A percentile compares a stretch with the other conserved stretches of the same genome.
Evolutionary conservation across 306 rosid species (phyloP).

Genomic region (Glycyrrhiza uralensis): DNA sequence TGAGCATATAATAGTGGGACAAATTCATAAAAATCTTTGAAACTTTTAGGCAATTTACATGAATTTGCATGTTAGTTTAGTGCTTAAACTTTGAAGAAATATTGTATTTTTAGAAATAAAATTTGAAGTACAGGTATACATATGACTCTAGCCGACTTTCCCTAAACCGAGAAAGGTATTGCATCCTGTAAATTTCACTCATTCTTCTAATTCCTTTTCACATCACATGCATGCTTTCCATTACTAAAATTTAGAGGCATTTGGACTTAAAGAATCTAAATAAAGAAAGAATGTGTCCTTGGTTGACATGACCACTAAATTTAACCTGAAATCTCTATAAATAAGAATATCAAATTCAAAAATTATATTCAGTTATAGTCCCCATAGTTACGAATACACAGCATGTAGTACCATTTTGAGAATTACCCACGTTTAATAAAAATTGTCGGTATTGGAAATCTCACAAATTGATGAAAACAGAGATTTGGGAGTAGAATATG

Average conservation of each 20-base stretch:
- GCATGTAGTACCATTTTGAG: no score
- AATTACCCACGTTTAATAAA: no score
- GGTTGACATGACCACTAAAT: background rate
- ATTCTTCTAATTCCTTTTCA: constrained; percentile 21
- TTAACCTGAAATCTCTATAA: background rate
- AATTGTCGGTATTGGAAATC: no score
- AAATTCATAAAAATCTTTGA: background rate
- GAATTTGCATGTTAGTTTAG: constrained; percentile 20
- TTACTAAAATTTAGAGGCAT: background rate
- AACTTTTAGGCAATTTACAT: background rate
- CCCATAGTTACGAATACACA: no score
- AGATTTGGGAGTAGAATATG: no score
- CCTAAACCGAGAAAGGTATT: constrained; percentile 20
- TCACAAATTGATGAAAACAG: no score
- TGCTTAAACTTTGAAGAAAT: constrained; percentile 16
- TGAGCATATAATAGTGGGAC: constrained; percentile 41
- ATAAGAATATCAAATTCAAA: background rate
- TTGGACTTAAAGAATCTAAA: background rate
- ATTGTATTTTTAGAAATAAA: background rate
- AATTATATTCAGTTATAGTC: no score
- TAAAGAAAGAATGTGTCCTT: background rate
- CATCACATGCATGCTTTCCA: constrained; percentile 28
- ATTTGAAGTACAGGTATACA: background rate
- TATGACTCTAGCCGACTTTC: constrained; percentile 26
- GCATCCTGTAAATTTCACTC: constrained; percentile 21